A percentile compares a stretch with the other conserved stretches of the same genome.
phyloP scores from a whole-genome alignment of 129 eudicot species.

The Daucus carota region DH1_v3.0 NC_030384.2:48959001-48959500 shows the following conservation, averaged over 20 bases:
- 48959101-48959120: background rate
- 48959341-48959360: conserved; percentile 26
- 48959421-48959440: background rate
- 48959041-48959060: background rate
- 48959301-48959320: conserved; percentile 37
- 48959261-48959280: too few species aligned
- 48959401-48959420: background rate
- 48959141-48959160: background rate
- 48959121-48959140: background rate
- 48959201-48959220: too few species aligned
- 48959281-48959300: conserved; percentile 58
- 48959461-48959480: background rate
- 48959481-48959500: background rate
- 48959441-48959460: background rate
- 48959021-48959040: background rate
- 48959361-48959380: background rate
- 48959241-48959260: conserved; percentile 10
- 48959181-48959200: too few species aligned
- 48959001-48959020: background rate
- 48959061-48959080: background rate
- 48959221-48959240: too few species aligned
- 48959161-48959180: too few species aligned
- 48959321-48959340: conserved; percentile 70
- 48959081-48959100: background rate
- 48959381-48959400: background rate